Evolutionary conservation across 176 grass and related monocot genomes (phyloP), one percentile per base, ranked within the genome.

Genomic region (Eragrostis curvula): DNA sequence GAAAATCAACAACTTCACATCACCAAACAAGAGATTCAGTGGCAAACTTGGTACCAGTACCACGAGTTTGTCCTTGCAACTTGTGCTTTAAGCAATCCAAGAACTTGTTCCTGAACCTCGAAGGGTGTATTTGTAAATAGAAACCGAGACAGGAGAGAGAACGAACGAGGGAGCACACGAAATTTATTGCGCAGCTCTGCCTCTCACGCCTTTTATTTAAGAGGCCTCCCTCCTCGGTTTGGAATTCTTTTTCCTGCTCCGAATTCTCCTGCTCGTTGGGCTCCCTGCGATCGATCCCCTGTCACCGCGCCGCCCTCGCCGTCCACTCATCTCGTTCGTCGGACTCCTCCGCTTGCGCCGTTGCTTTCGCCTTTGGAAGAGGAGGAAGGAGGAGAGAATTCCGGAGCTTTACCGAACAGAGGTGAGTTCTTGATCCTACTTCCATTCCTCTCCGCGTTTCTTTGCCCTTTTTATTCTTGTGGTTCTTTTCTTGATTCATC

Each of bases 121-220:
- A 75, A 68, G 76, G 87, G 29, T 10, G 18, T 58, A 80, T 69
- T 12, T 75, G 76, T 63, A 89, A 75, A 89, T 79, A 66, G 11
- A 79, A 67, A 64, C 17, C 28, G 25, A 53, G 25, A 68, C 8
- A 40, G 20, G 42, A 29, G 23, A 39, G 45, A 67, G 62, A 75
- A 9, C 1, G 25, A 28, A 18, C 57, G 40, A 9, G 41, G 32
- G 58, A 28, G 63, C 11, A 15, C 79, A 73, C 65, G 66, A 71
- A 86, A 86, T 90, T 90, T 82, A 83, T 86, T 82, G 79, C 79
- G 10, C 73, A 68, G 84, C 79, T 78, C 79, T 83, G 74, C 68
- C 60, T 67, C 73, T 83, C 66, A 79, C 47, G 52, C 79, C 79
- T 72, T 82, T 68, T 77, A 85, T 81, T 89, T 84, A 81, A 57